Conservation (phyloP, 2,329 filamentous ascomycete species). For the Hortaea werneckii region DNA sequence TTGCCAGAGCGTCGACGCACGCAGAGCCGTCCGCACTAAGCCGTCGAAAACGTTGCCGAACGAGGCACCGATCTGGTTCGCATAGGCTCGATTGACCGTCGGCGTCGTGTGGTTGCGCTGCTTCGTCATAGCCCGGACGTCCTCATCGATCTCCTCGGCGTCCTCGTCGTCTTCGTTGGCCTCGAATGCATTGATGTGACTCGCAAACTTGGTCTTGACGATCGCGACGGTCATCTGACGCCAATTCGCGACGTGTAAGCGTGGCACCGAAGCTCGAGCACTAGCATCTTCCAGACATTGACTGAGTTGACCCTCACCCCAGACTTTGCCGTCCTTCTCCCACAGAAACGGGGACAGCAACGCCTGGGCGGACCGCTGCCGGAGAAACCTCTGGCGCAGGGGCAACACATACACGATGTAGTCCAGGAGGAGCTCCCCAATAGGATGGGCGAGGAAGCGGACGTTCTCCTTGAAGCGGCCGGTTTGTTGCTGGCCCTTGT, state of each 20-base stretch:
- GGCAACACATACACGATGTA: slow-evolving; percentile 7
- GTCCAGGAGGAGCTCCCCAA: slow-evolving; percentile 8
- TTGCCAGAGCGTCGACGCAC: slow-evolving; percentile 6
- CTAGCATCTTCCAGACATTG: slow-evolving; percentile 4
- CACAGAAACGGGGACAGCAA: slow-evolving; percentile 8
- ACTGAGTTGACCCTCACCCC: slow-evolving; percentile 3
- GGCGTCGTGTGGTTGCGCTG: slow-evolving; percentile 5
- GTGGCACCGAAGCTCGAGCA: slow-evolving; percentile 2
- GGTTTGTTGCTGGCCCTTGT: slow-evolving; percentile 8
- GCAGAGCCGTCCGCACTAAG: too few species aligned
- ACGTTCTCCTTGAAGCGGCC: slow-evolving; percentile 8
- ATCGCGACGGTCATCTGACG: slow-evolving; percentile 9
- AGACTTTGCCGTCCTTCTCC: slow-evolving; percentile 8
- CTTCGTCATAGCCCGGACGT: slow-evolving; percentile 4
- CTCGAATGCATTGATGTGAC: slow-evolving; percentile 4
- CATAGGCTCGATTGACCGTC: too few species aligned
- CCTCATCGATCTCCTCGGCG: slow-evolving; percentile 3
- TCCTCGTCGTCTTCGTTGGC: slow-evolving; percentile 2
- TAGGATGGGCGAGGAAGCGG: slow-evolving; percentile 6
- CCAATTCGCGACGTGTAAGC: slow-evolving; percentile 5
- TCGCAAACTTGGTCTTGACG: slow-evolving; percentile 9
- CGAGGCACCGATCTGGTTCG: too few species aligned
- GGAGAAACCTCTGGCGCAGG: slow-evolving; percentile 8
- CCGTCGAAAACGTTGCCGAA: too few species aligned
- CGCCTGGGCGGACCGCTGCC: slow-evolving; percentile 1